Evolutionary conservation across 805 yeast species (phyloP), one percentile per base, ranked within the genome.

Genomic region (Zygosaccharomyces pseudorouxii): DNA sequence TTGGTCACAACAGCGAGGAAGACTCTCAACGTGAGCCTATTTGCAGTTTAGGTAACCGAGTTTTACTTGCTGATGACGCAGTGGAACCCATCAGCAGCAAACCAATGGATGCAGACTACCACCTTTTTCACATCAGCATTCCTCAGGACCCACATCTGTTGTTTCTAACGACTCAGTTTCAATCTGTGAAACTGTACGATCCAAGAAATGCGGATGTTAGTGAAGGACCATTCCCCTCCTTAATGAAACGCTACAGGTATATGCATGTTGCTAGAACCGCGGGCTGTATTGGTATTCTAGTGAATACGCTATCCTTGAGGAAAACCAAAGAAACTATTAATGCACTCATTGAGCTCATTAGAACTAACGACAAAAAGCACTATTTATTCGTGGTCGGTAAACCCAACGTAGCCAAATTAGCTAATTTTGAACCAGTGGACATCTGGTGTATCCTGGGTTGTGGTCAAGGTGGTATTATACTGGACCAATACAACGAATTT

Each of bases 331-430:
- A 65, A n/a, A 69, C 92, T 30, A 73, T 92, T 46, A 79, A 81
- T 47, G 72, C 73, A 29, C 77, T 89, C 6, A 77, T 80, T 12
- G 63, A 71, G 22, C 76, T 84, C 67, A 79, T 93, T 49, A 77
- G 74, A 45, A 74, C 71, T 3, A 89, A 92, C 0, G 97, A 87
- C 1, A 93, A 93, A 68, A 93, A 93, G 62, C 92, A 87, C 55
- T 93, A 93, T 62, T 78, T 89, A 63, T 89, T 93, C 70, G 98
- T 90, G 3, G 98, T 93, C 3, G 99, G 99, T 9, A 93, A 93
- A 65, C 98, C 98, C 8, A 93, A 93, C 61, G 97, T 93, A 16
- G 96, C 99, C 22, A 93, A 93, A 61, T 72, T 93, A 45, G 99
- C 98, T 8, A 93, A 93, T 65, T 93, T 93, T 63, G 99, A 92